These are phyloP conservation scores for Boletus sp. DNA, from an alignment of 1,284 basidiomycete species.

Conservation along the genomic window DNA sequence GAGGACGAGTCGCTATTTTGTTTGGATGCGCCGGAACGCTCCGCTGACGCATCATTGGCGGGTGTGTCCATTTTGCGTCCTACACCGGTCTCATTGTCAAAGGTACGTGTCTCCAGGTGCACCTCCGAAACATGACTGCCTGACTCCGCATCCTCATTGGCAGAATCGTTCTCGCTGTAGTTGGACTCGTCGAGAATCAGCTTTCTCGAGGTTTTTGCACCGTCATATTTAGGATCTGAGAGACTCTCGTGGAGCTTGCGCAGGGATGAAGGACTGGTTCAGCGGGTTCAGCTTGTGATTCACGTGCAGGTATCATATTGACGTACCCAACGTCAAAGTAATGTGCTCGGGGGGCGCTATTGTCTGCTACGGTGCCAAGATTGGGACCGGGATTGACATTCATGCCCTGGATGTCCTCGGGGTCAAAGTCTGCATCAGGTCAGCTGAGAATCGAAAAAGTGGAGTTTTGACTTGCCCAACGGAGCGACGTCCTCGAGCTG, in stretches of 20 bases:
- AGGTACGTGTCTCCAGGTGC: slow-evolving; percentile 27
- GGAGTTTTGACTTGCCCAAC: slow-evolving; percentile 45
- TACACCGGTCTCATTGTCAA: slow-evolving; percentile 4
- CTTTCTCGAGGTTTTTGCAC: slow-evolving; percentile 60
- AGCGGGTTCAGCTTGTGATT: slow-evolving; percentile 9
- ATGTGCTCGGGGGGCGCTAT: slow-evolving; percentile 61
- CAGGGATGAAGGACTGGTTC: slow-evolving; percentile 62
- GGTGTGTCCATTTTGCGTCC: slow-evolving; percentile 2
- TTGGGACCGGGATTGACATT: slow-evolving; percentile 32
- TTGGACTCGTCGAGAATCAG: slow-evolving; percentile 50
- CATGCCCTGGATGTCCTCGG: slow-evolving; percentile 57
- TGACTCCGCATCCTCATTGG: slow-evolving; percentile 19
- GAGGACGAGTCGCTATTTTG: slow-evolving; percentile 51
- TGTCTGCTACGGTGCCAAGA: slow-evolving; percentile 22
- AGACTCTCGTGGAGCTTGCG: slow-evolving; percentile 62
- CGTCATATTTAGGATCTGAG: slow-evolving; percentile 75
- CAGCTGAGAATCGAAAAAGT: slow-evolving; percentile 5
- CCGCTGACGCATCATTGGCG: not conserved
- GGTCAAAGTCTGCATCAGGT: slow-evolving; percentile 64
- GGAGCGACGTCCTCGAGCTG: slow-evolving; percentile 72
- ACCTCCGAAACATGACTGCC: slow-evolving; percentile 14
- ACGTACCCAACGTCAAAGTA: slow-evolving; percentile 79
- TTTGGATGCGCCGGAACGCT: slow-evolving; percentile 11
- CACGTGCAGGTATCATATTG: slow-evolving; percentile 28
- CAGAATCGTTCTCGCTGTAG: slow-evolving; percentile 37